These are phyloP conservation scores for Chaetomium fimeti DNA, from an alignment of 495 filamentous ascomycete genomes.

Conservation along the genomic window DNA sequence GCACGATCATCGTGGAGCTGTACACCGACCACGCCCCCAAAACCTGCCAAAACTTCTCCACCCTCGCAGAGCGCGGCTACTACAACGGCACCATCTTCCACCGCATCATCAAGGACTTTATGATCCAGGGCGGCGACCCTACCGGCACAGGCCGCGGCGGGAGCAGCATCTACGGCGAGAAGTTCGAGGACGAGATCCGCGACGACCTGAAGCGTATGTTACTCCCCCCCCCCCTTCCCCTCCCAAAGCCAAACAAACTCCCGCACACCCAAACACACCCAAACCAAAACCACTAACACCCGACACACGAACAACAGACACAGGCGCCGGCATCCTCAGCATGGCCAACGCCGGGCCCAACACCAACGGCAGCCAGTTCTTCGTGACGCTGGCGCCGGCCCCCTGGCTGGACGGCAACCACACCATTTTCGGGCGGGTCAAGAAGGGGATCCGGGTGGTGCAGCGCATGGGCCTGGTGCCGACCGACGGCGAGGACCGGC, in stretches of 20 bases:
- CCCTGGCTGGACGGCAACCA: conserved; percentile 98
- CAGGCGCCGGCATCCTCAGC: conserved; percentile 86
- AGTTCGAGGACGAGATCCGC: conserved; percentile 89
- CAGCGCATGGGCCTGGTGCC: conserved; percentile 89
- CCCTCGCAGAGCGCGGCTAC: conserved; percentile 76
- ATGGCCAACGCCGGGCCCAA: conserved; percentile 97
- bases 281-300: too few species aligned
- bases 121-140: conserved; percentile 95
- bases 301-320: conserved; percentile 61
- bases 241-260: not conserved
- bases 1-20: conserved; percentile 82
- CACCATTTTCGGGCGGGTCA: conserved; percentile 94
- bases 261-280: too few species aligned
- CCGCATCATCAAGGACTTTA: conserved; percentile 93
- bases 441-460: conserved; percentile 76
- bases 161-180: conserved; percentile 85
- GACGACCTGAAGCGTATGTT: conserved; percentile 62
- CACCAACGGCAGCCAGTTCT: conserved; percentile 86
- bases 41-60: conserved; percentile 87
- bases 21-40: conserved; percentile 57
- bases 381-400: conserved; percentile 91
- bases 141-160: conserved; percentile 95
- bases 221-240: not conserved
- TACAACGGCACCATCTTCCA: conserved; percentile 86
- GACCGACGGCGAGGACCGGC: conserved; percentile 76